Percentiles rank a stretch among this genome's conserved stretches.
These are phyloP conservation scores for Parachlorella kessleri DNA, from an alignment of 139 green algal genomes.

Conservation along the genomic window DNA sequence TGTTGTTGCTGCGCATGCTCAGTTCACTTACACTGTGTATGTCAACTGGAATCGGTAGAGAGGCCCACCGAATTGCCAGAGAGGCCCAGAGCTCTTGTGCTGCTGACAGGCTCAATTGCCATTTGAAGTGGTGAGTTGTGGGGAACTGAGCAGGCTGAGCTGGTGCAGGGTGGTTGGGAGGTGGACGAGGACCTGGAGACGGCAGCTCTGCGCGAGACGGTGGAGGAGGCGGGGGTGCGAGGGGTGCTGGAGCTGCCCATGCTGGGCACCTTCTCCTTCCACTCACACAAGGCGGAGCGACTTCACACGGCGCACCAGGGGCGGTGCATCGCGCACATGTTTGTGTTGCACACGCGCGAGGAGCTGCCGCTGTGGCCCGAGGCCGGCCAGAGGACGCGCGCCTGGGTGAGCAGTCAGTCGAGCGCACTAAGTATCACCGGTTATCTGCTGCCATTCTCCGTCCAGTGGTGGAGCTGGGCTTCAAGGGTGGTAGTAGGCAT, in stretches of 20 bases:
- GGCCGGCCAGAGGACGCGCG: slow-evolving; percentile 54
- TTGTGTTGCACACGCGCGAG: slow-evolving; percentile 83
- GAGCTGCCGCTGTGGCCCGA: slow-evolving; percentile 89
- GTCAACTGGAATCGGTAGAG: background rate
- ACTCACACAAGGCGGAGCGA: slow-evolving; percentile 22
- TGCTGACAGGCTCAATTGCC: background rate
- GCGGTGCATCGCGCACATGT: slow-evolving; percentile 78
- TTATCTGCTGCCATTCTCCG: too few species aligned
- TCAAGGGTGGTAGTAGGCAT: too few species aligned
- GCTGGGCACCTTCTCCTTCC: slow-evolving; percentile 67
- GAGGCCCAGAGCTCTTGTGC: too few species aligned
- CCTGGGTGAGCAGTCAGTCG: slow-evolving; percentile 89
- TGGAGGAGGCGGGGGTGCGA: slow-evolving; percentile 92
- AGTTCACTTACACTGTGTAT: too few species aligned
- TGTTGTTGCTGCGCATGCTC: background rate
- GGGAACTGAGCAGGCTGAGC: background rate
- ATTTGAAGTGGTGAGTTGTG: background rate
- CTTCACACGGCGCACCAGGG: slow-evolving; percentile 32
- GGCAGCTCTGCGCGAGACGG: slow-evolving; percentile 83
- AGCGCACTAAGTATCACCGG: too few species aligned
- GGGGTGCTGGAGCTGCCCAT: slow-evolving; percentile 79
- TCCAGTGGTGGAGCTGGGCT: too few species aligned
- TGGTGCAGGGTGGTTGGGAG: slow-evolving; percentile 88
- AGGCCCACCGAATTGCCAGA: too few species aligned
- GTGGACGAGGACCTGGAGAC: slow-evolving; percentile 84